Evolutionary conservation across 2,329 filamentous ascomycete species (phyloP), one percentile per base, ranked within the genome.

Genomic region (Pseudofabraea citricarpa): DNA sequence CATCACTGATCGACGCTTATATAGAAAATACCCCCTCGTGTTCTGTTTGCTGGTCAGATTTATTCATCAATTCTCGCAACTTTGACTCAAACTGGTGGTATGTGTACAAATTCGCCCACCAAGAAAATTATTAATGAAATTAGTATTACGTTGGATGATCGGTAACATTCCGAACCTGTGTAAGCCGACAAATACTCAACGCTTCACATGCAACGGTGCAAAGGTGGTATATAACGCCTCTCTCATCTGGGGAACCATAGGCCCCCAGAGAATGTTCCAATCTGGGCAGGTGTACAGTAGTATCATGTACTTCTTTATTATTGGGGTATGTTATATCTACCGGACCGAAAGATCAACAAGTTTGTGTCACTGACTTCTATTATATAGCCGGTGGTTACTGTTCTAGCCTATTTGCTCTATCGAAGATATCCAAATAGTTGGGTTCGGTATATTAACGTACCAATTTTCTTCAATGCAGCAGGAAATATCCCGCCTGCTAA

Each of bases 241-340:
- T 5, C 70, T 86, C 37, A 77, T 85, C 53, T 85, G 83, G 84
- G 84, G 84, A 44, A 73, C 81, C 42, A 85, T 88, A 47, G 84
- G 84, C 1, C 84, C 83, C 0, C 67, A 70, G 3, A 77, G 82
- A 39, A 83, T 87, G 61, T 88, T 87, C 62, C 81, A 75, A 36
- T 67, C 73, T 3, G 70, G 71, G 2, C 74, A 79, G 20, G 67
- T 84, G 6, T 87, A 87, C 60, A 69, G 73, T 0, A 68, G 69
- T 1, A 68, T 88, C 24, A 77, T 84, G 60, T 86, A 74, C 70
- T 87, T 86, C 66, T 88, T 80, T 77, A 73, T 87, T 22, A 72
- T 83, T 15, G 84, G 84, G 9, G 78, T 75, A 29, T 38, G 78
- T 6, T 65, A 9, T 36, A 18, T 42, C 20, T 15, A n/a, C 12